Evolutionary conservation across 192 early-diverging fungal genomes (phyloP).

Genomic region (Umbelopsis ramanniana): DNA sequence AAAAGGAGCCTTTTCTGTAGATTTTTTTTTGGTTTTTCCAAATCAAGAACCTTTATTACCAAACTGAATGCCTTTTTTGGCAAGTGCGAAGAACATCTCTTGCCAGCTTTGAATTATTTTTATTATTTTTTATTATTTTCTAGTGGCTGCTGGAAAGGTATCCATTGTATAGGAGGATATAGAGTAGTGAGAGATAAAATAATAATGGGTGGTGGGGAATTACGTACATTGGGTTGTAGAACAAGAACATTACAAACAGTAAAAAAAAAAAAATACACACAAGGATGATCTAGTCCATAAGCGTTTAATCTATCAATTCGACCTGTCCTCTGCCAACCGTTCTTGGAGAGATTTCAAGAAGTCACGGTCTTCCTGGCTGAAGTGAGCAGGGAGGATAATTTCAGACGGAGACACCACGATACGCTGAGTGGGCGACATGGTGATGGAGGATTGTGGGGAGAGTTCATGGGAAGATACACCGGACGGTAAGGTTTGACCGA

Average conservation of each 20-base stretch:
- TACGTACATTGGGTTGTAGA: too few species aligned
- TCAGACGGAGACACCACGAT: neutral
- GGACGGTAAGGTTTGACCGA: neutral
- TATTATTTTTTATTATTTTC: too few species aligned
- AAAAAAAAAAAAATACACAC: too few species aligned
- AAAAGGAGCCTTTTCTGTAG: neutral
- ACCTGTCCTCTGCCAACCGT: neutral
- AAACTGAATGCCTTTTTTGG: conserved; percentile 9
- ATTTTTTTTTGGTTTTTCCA: neutral
- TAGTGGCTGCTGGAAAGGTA: too few species aligned
- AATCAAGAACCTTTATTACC: neutral
- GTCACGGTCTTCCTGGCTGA: neutral
- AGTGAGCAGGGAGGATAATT: conserved; percentile 12
- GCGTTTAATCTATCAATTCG: too few species aligned
- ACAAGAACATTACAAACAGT: too few species aligned
- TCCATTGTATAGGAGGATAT: too few species aligned
- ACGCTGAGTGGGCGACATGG: neutral
- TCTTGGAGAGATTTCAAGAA: neutral
- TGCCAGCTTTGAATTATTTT: too few species aligned
- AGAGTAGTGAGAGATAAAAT: too few species aligned
- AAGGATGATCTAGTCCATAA: too few species aligned
- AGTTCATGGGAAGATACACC: neutral
- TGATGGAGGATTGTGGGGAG: neutral
- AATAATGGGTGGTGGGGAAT: too few species aligned
- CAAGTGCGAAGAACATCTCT: neutral